Conservation (phyloP, 73 alveolate species). For the Paramecium pentaurelia region DNA sequence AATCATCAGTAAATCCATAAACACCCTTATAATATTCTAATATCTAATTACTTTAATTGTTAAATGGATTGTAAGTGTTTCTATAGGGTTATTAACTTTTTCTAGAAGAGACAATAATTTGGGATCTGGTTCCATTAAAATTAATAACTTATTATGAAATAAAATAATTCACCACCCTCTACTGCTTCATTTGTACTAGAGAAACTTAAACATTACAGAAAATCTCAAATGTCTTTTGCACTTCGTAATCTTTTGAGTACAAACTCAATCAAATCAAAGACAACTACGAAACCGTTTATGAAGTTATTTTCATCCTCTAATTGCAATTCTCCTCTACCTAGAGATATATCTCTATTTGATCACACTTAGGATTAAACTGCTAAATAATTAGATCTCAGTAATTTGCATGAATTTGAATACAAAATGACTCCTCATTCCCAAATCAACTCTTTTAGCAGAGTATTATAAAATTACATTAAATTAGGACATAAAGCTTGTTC, state of each 20-base stretch:
- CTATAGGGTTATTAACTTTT: slow-evolving; percentile 56
- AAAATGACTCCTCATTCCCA: not conserved
- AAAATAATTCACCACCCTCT: not conserved
- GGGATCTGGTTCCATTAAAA: slow-evolving; percentile 37
- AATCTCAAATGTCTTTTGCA: not conserved
- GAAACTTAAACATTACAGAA: not conserved
- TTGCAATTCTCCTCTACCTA: not conserved
- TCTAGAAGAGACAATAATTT: slow-evolving; percentile 58
- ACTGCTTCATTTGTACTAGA: not conserved
- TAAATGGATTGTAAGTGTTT: not conserved
- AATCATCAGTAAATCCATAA: slow-evolving; percentile 62
- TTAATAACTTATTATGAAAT: not conserved
- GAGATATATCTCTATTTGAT: not conserved
- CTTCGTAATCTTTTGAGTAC: not conserved
- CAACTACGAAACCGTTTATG: not conserved
- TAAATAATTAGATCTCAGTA: not conserved
- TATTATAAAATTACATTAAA: not conserved
- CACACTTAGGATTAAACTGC: not conserved
- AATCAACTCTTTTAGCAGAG: not conserved
- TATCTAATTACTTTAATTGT: not conserved
- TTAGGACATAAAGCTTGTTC: not conserved
- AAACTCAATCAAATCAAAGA: not conserved
- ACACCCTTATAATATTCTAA: not conserved
- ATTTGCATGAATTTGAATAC: not conserved
- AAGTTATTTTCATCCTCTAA: not conserved